Conservation (phyloP, 148 eudicot genomes). For the Vaccinium darrowii region DNA sequence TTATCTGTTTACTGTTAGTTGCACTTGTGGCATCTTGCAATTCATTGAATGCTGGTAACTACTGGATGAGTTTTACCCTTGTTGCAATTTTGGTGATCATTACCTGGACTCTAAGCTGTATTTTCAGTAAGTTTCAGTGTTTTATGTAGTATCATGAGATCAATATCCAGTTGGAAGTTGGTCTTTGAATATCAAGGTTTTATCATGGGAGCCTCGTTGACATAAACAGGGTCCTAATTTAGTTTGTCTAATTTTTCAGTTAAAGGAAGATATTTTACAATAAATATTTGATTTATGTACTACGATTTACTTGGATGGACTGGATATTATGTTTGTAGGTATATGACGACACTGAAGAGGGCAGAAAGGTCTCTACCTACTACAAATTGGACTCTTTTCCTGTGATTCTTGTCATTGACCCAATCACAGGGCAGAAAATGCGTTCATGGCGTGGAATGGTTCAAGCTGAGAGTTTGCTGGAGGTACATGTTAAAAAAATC, state of each 20-base stretch:
- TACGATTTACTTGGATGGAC: not conserved
- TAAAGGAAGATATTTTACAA: not conserved
- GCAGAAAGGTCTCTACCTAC: slow-evolving; percentile 85
- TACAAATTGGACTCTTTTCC: slow-evolving; percentile 82
- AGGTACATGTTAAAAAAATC: slow-evolving; percentile 46
- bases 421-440: slow-evolving; percentile 95
- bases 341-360: slow-evolving; percentile 90
- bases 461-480: slow-evolving; percentile 83
- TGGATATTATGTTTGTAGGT: slow-evolving; percentile 41
- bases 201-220: not conserved
- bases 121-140: not conserved
- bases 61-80: not conserved
- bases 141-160: not conserved
- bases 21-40: not conserved
- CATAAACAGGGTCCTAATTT: not conserved
- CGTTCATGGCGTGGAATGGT: slow-evolving; percentile 96
- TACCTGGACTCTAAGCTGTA: not conserved
- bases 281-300: not conserved
- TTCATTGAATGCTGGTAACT: slow-evolving; percentile 6
- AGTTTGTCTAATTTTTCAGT: not conserved
- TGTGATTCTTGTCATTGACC: slow-evolving; percentile 80
- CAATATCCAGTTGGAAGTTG: not conserved
- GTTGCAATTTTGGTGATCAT: not conserved
- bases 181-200: not conserved
- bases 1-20: not conserved